A percentile compares a stretch with the other conserved stretches of the same genome.
phyloP scores from a whole-genome alignment of 2,329 filamentous ascomycete species.

The Stromatinia cepivora region DNA sequence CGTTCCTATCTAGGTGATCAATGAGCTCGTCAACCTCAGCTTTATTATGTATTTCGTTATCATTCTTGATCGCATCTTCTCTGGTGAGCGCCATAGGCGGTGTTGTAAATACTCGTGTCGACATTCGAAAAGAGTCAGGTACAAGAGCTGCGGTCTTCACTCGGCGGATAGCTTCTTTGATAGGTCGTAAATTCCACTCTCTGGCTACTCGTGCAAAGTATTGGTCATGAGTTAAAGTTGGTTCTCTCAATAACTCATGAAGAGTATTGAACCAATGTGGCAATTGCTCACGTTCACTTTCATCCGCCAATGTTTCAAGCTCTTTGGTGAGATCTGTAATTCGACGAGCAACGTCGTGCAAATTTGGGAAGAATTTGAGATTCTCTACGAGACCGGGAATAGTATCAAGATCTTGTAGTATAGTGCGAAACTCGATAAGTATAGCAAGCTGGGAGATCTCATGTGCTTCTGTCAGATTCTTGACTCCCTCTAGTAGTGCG shows the following conservation, averaged over 20 bases:
- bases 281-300: not conserved
- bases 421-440: not conserved
- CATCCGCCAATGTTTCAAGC: not conserved
- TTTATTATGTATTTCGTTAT: not conserved
- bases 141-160: not conserved
- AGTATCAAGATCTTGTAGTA: not conserved
- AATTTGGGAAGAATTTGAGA: not conserved
- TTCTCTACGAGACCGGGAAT: not conserved
- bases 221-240: not conserved
- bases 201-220: not conserved
- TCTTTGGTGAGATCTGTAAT: not conserved
- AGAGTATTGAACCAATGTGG: constrained; percentile 7
- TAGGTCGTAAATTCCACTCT: not conserved
- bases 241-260: not conserved
- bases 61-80: not conserved
- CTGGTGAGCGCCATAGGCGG: not conserved
- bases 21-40: not conserved
- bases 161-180: not conserved
- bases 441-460: constrained; percentile 1
- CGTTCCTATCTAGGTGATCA: not conserved
- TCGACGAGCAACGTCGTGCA: not conserved
- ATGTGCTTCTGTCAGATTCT: not conserved
- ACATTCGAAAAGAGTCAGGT: not conserved
- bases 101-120: not conserved
- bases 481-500: not conserved